Evolutionary conservation across 305 asterid species (phyloP).

Genomic region (Fraxinus angustifolia): DNA sequence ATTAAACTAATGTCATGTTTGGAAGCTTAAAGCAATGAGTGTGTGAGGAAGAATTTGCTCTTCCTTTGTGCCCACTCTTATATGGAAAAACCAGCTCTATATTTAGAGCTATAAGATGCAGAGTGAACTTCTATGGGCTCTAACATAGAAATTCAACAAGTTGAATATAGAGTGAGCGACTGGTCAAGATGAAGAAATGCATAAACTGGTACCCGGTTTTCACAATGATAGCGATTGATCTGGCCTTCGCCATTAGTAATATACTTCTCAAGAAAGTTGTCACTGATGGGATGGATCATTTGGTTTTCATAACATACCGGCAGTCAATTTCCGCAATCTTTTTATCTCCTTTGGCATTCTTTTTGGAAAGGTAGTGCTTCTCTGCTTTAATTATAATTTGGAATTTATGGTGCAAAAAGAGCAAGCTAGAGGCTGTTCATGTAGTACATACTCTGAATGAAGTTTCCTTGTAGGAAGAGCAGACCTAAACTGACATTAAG

Average conservation of each 20-base stretch:
- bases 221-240: slow-evolving; percentile 47
- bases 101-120: background rate
- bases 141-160: background rate
- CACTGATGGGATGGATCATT: slow-evolving; percentile 49
- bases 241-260: slow-evolving; percentile 57
- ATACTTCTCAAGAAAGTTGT: slow-evolving; percentile 65
- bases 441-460: background rate
- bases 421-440: background rate
- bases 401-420: background rate
- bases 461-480: slow-evolving; percentile 45
- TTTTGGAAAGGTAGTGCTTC: slow-evolving; percentile 53
- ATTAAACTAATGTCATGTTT: slow-evolving; percentile 29
- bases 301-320: slow-evolving; percentile 75
- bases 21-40: slow-evolving; percentile 19
- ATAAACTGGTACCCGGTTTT: slow-evolving; percentile 56
- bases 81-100: background rate
- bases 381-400: background rate
- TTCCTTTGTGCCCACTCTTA: background rate
- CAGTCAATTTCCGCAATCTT: slow-evolving; percentile 60
- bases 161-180: background rate
- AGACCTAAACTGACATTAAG: slow-evolving; percentile 61
- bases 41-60: slow-evolving; percentile 21
- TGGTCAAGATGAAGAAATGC: slow-evolving; percentile 33
- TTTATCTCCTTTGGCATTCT: slow-evolving; percentile 60
- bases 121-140: background rate